phyloP scores from a whole-genome alignment of 2,329 filamentous ascomycete genomes.

The Apiospora arundinis region DNA sequence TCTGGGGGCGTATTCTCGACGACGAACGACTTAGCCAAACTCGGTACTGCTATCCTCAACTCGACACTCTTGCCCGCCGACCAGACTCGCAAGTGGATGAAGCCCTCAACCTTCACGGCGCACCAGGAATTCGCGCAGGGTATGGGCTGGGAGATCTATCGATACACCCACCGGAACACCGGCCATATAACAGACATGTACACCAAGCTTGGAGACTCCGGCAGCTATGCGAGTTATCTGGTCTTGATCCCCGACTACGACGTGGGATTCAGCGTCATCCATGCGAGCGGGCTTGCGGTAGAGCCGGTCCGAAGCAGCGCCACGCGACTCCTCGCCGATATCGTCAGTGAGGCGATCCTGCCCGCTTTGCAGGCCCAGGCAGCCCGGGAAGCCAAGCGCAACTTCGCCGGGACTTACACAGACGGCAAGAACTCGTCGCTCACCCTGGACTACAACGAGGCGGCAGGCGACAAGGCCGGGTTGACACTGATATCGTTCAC shows the following conservation, averaged over 20 bases:
- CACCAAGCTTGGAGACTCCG: conserved; percentile 41
- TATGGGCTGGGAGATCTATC: conserved; percentile 46
- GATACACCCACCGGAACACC: conserved; percentile 31
- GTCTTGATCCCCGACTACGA: conserved; percentile 43
- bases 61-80: conserved; percentile 41
- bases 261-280: conserved; percentile 43
- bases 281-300: conserved; percentile 26
- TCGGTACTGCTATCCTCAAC: conserved; percentile 47
- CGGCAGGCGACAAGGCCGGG: conserved; percentile 28
- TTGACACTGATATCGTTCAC: conserved; percentile 31
- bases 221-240: conserved; percentile 42
- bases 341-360: conserved; percentile 35
- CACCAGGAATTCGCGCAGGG: conserved; percentile 42
- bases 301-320: conserved; percentile 26
- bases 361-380: conserved; percentile 38
- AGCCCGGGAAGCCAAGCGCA: conserved; percentile 32
- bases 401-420: conserved; percentile 37
- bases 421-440: conserved; percentile 24
- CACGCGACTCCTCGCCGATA: conserved; percentile 34
- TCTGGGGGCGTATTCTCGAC: conserved; percentile 43
- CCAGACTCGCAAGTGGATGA: conserved; percentile 47
- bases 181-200: conserved; percentile 43
- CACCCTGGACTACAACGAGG: conserved; percentile 31
- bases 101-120: conserved; percentile 46
- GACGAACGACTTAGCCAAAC: conserved; percentile 42